Percentiles rank a stretch among this genome's conserved stretches.
phyloP scores from a whole-genome alignment of 345 rosid species.

The Aquilaria sinensis region DNA sequence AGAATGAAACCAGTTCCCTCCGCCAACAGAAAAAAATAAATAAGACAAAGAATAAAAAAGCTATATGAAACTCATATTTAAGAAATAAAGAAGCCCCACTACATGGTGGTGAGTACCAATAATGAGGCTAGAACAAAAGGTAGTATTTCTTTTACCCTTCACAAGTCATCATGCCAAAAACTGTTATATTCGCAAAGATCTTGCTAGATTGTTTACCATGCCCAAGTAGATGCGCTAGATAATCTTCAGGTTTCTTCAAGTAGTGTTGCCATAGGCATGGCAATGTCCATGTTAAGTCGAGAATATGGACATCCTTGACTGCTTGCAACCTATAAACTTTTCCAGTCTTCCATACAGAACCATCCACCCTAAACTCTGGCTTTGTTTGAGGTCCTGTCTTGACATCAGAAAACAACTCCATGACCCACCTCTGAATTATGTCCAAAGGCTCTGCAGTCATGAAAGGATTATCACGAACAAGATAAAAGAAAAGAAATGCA shows the following conservation, averaged over 20 bases:
- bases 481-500: no score
- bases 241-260: slow-evolving; percentile 92
- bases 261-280: slow-evolving; percentile 87
- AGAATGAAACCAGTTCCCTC: no score
- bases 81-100: no score
- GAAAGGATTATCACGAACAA: slow-evolving; percentile 2
- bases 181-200: not conserved
- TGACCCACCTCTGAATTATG: slow-evolving; percentile 82
- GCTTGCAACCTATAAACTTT: slow-evolving; percentile 77
- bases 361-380: slow-evolving; percentile 52
- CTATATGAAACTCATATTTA: no score
- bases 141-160: not conserved
- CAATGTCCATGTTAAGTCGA: slow-evolving; percentile 78
- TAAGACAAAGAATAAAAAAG: no score
- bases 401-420: slow-evolving; percentile 63
- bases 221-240: slow-evolving; percentile 89
- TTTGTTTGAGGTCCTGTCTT: slow-evolving; percentile 54
- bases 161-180: not conserved
- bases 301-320: slow-evolving; percentile 85
- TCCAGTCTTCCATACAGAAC: slow-evolving; percentile 81
- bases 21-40: no score
- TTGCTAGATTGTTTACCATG: slow-evolving; percentile 50
- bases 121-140: not conserved
- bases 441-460: slow-evolving; percentile 80
- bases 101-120: no score